Percentiles rank a stretch among this genome's conserved stretches.
Conservation (phyloP, 768 basidiomycete species). For the Lentinula boryana region DNA sequence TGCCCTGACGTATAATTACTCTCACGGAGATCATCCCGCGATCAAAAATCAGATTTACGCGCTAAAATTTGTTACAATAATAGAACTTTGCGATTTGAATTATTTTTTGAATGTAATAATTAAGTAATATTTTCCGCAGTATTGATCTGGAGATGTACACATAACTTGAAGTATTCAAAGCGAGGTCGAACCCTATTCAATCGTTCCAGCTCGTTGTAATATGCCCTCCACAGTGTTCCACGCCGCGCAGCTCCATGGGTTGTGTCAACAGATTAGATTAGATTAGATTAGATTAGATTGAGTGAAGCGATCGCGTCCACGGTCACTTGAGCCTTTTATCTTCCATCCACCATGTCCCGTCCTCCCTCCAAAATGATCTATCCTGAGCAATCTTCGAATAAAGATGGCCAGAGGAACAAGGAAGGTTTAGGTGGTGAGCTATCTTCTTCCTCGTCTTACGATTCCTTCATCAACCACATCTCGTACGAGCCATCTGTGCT, state of each 20-base stretch:
- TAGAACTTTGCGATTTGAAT: too few relatives aligned
- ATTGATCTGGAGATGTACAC: too few relatives aligned
- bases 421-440: slow-evolving; percentile 1
- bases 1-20: neutral
- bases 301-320: neutral
- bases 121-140: too few relatives aligned
- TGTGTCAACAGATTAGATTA: neutral
- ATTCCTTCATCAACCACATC: neutral
- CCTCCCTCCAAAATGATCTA: neutral
- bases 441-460: neutral
- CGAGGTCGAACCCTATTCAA: too few relatives aligned
- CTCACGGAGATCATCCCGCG: neutral
- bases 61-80: too few relatives aligned
- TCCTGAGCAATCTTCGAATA: neutral
- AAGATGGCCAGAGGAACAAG: slow-evolving; percentile 2
- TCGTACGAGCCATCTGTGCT: neutral
- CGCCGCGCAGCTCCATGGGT: too few relatives aligned
- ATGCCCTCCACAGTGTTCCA: too few relatives aligned
- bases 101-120: too few relatives aligned
- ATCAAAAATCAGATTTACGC: neutral
- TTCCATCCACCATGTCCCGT: neutral
- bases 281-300: neutral
- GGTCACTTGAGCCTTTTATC: neutral
- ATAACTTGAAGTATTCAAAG: too few relatives aligned
- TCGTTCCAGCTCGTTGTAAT: too few relatives aligned